These are phyloP conservation scores for Asterochloris sp. DNA, from an alignment of 139 green algal species.

Conservation along the genomic window DNA sequence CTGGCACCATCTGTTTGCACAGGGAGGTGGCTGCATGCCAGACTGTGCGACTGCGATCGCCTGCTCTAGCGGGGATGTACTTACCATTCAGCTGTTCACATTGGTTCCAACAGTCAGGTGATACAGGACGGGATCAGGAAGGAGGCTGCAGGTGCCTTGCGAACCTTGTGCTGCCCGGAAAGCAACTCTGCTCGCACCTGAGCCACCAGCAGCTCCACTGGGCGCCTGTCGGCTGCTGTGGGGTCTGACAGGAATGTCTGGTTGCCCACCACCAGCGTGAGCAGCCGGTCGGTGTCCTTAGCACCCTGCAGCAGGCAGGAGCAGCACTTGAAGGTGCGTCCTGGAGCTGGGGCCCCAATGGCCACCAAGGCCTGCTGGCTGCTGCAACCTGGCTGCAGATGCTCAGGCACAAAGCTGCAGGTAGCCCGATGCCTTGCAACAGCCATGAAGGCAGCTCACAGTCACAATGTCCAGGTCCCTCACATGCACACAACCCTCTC, in stretches of 20 bases:
- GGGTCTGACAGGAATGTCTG: constrained; percentile 29
- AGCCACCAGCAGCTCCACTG: constrained; percentile 5
- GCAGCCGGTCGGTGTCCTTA: constrained; percentile 19
- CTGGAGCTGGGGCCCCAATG: not conserved
- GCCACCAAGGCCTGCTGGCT: not conserved
- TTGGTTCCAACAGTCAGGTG: too few species aligned
- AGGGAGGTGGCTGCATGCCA: constrained; percentile 36
- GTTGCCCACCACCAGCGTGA: constrained; percentile 32
- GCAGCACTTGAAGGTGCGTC: not conserved
- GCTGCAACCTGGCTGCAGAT: not conserved
- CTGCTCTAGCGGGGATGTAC: not conserved
- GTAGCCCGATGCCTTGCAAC: too few species aligned
- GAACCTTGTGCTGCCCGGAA: too few species aligned
- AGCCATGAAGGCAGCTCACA: too few species aligned
- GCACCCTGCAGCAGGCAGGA: not conserved
- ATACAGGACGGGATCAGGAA: too few species aligned
- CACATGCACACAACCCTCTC: too few species aligned
- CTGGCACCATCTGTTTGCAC: constrained; percentile 26
- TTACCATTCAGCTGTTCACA: too few species aligned
- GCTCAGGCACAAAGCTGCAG: not conserved
- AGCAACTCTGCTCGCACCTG: not conserved
- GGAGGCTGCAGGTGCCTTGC: too few species aligned
- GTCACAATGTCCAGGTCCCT: too few species aligned
- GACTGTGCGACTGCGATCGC: constrained; percentile 28
- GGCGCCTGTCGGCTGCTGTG: constrained; percentile 35